Evolutionary conservation across 441 rosid genomes (phyloP), one percentile per base, ranked within the genome.

Genomic region (Croton laevigatus): DNA sequence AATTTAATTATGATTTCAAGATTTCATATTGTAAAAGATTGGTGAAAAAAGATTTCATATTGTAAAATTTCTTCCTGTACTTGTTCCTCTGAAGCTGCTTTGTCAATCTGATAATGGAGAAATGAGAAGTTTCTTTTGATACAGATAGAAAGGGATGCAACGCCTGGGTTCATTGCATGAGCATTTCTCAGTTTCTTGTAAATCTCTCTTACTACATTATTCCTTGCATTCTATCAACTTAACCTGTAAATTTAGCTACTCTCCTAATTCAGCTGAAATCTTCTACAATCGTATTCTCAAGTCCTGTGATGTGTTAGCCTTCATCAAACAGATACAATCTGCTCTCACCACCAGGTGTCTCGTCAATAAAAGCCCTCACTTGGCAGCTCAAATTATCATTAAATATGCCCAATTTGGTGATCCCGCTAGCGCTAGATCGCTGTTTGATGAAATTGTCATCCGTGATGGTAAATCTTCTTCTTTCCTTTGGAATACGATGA

Each of bases 401-500:
- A 81, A 82, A 16, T 81, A 85, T 70, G 76, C 85, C 63, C 66
- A 82, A 65, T 77, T 59, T 6, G 84, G 82, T 34, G 71, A 76
- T 59, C 66, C 51, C 22, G 59, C 48, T 13, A 22, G 38, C 11
- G 81, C 84, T 23, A 75, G 85, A 32, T 71, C 81, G 16, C 52
- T 87, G 66, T 85, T 85, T 70, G 71, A 82, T 70, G 19, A 42
- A 38, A 52, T 77, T 34, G 67, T 10, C 8, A 42, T 72, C 19
- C 57, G n/a, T 11, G 55, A 67, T 44, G 73, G 67, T 4, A 68
- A 62, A 7, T 69, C 76, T 52, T 27, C 62, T 75, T 88, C 86
- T 67, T 82, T 87, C 66, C 80, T 81, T 38, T 82, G 86, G 82
- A 86, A 82, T 58, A 81, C 84, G 45, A 84, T 82, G 86, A 75